These are phyloP conservation scores for Penicillium desertorum DNA, from an alignment of 495 filamentous ascomycete species.

Conservation along the genomic window DNA sequence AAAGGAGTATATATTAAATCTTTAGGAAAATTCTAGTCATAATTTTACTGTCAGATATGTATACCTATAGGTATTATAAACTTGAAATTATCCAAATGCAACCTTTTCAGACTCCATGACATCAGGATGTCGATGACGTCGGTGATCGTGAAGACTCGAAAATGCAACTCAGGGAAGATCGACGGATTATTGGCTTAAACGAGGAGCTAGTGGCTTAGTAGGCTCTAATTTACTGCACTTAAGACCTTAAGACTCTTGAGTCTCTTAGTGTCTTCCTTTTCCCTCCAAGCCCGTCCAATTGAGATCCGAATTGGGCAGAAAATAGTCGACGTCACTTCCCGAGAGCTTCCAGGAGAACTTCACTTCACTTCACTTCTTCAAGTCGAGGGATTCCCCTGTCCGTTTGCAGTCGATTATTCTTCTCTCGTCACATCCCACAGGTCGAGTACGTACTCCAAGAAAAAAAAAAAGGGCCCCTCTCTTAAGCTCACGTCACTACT, in stretches of 20 bases:
- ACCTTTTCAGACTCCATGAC: constrained; percentile 20
- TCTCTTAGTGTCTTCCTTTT: background rate
- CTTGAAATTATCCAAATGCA: no score
- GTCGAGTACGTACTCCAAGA: constrained; percentile 12
- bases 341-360: constrained; percentile 13
- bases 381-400: constrained; percentile 16
- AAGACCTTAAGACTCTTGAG: background rate
- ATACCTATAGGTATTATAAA: no score
- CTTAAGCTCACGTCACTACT: constrained; percentile 42
- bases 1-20: no score
- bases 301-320: constrained; percentile 1
- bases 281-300: background rate
- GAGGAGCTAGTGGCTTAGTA: background rate
- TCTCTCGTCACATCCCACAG: constrained; percentile 30
- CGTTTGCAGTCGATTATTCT: constrained; percentile 30
- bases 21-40: no score
- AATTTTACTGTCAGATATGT: no score
- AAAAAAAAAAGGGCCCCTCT: constrained; percentile 16
- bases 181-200: constrained; percentile 16
- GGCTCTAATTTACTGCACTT: background rate
- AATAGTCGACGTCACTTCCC: constrained; percentile 44
- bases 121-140: constrained; percentile 32
- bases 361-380: background rate
- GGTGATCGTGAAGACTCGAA: constrained; percentile 21
- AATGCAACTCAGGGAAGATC: constrained; percentile 9